Evolutionary conservation across 148 eudicot species (phyloP), one percentile per base, ranked within the genome.

Genomic region (Hydrangea macrophylla): DNA sequence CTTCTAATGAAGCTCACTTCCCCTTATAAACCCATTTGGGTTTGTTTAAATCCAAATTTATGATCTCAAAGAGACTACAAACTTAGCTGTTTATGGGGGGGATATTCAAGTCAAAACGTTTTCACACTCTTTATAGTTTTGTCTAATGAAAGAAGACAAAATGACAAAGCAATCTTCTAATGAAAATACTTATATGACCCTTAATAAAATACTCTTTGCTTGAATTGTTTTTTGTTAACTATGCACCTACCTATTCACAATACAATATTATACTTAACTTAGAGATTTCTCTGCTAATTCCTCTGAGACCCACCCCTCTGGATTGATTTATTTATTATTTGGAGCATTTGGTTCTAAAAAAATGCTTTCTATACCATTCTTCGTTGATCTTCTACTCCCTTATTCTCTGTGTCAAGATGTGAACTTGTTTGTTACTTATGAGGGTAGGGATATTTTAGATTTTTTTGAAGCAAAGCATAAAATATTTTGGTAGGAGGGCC

Each of bases 291-390:
- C 78, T 83, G 82, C 71, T 72, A 57, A 57, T 55, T 59, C 48
- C 5, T 58, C 30, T 10, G 4, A 13, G 10, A 55, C 20, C 65
- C 23, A 55, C 20, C 65, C 23, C 15, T 44, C 7, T 27, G 71
- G 58, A 28, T 67, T 17, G 26, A 42, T 42, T 7, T 6, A 42
- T 42, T 7, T 15, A 68, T 7, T 63, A 54, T 30, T 50, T 17
- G 55, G 26, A 22, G 27, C 54, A 67, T 79, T 75, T 67, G 83
- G 81, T 76, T 78, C 81, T 67, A 70, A 80, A 78, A 25, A 56
- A 27, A 36, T 25, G 42, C 23, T 81, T 86, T 86, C 84, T 79
- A 78, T 83, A 79, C 82, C 87, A 80, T 86, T 81, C 80, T 68
- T 70, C 48, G 2, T 12, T 11, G 48, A 42, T 15, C n/a, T 42